Base-by-base conservation (phyloP, 1,284 basidiomycete genomes). In the Ceratobasidium papillatum region DNA sequence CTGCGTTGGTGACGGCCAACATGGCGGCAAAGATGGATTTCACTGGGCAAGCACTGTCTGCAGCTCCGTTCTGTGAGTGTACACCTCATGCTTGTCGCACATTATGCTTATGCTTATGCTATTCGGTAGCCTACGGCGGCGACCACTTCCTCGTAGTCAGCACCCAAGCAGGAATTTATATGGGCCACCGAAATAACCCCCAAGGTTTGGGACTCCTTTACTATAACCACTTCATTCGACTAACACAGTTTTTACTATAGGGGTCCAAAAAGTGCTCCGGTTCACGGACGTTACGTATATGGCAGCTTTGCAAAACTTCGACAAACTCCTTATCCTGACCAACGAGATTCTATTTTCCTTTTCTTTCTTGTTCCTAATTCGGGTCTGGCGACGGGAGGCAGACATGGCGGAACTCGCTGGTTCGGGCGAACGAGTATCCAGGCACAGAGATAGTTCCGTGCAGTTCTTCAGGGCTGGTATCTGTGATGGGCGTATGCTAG, bases 301-400 rank as follows among this genome's bases (percentile, higher is more conserved):
- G 63, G 84, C 87, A 11, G 87, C 88, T 0, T 79, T 93, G 27
- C 86, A 87, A 69, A 81, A 84, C 0, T 89, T 87, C 81, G 89
- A 91, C 80, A 90, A 88, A 77, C 85, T 94, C 71, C 80, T 94
- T 36, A 83, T 94, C 1, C 87, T 89, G 38, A 84, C 85, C 25
- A 88, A 91, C 58, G 82, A 81, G n/a, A 84, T 84, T 0, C 81
- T 94, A 2, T 78, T 87, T 41, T 86, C 90, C 0, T 93, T 91
- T 79, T 89, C 91, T 0, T 84, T 93, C n/a, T 90, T 92, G 75
- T 80, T 89, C 25, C 82, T 94, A 59, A 88, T 86, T 0, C 87
- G 88, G 30, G 85, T 90, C 7, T 85, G 85, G 14, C 82, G 85
- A 30, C 87, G 86, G 0, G 82, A 86, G 69, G 81, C 85, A 0